These are phyloP conservation scores for Globisporangium parvum DNA, from an alignment of 352 stramenopile species.

Conservation along the genomic window DNA sequence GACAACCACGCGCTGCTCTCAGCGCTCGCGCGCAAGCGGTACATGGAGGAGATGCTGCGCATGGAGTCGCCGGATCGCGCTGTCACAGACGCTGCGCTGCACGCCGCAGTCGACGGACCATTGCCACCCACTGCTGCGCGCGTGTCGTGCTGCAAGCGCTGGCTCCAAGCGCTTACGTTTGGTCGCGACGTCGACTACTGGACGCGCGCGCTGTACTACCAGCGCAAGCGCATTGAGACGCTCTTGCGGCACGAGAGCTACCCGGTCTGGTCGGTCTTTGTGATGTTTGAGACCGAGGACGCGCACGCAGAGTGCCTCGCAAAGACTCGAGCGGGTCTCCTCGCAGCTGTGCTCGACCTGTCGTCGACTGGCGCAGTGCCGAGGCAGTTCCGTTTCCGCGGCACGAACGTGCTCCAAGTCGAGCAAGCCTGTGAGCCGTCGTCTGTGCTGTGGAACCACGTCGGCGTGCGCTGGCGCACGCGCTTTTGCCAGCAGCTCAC, in stretches of 20 bases:
- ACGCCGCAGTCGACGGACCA: slow-evolving; percentile 28
- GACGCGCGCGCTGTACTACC: slow-evolving; percentile 38
- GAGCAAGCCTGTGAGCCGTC: slow-evolving; percentile 59
- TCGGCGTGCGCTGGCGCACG: slow-evolving; percentile 32
- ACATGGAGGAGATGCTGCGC: slow-evolving; percentile 62
- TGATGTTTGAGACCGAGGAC: slow-evolving; percentile 75
- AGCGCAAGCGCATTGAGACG: slow-evolving; percentile 31
- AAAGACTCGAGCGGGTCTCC: slow-evolving; percentile 43
- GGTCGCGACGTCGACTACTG: slow-evolving; percentile 57
- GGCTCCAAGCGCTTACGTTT: slow-evolving; percentile 37
- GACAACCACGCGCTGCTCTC: slow-evolving; percentile 56
- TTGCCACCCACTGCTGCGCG: slow-evolving; percentile 20
- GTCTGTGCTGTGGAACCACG: slow-evolving; percentile 66
- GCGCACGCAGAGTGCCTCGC: slow-evolving; percentile 45
- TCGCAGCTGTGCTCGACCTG: slow-evolving; percentile 33
- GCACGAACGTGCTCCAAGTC: slow-evolving; percentile 60
- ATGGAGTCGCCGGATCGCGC: slow-evolving; percentile 49
- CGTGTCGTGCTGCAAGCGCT: slow-evolving; percentile 16
- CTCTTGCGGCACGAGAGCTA: slow-evolving; percentile 38
- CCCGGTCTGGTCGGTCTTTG: slow-evolving; percentile 65
- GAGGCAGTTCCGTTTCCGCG: slow-evolving; percentile 49
- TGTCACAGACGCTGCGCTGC: slow-evolving; percentile 23
- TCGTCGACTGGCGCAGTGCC: slow-evolving; percentile 23
- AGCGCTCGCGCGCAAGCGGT: slow-evolving; percentile 51
- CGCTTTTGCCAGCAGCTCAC: slow-evolving; percentile 39